These are phyloP conservation scores for Chamaecrista fasciculata DNA, from an alignment of 306 rosid genomes.

Conservation along the genomic window DNA sequence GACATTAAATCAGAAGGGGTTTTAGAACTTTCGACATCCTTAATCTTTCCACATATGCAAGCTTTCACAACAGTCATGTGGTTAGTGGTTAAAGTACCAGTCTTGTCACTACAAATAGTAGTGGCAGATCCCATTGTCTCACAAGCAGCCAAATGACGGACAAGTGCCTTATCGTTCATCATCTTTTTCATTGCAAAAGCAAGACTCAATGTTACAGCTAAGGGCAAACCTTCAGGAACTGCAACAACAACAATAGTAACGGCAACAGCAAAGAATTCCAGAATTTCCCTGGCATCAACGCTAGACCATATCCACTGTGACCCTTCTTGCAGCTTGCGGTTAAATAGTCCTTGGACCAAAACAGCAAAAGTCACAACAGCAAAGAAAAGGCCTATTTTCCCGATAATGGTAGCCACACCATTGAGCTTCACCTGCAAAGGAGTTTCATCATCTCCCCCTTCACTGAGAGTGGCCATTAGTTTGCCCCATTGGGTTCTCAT, in stretches of 20 bases:
- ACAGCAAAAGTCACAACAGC: constrained; percentile 91
- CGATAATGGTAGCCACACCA: constrained; percentile 97
- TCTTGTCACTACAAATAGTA: constrained; percentile 95
- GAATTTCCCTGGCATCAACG: constrained; percentile 74
- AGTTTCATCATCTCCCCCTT: constrained; percentile 99
- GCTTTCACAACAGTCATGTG: constrained; percentile 96
- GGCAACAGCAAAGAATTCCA: constrained; percentile 91
- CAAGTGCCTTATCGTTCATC: constrained; percentile 99
- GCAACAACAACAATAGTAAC: constrained; percentile 98
- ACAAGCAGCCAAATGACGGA: constrained; percentile 94
- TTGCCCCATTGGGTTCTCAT: constrained; percentile 99
- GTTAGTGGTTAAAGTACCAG: constrained; percentile 94
- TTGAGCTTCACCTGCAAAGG: constrained; percentile 99
- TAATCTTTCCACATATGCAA: constrained; percentile 67
- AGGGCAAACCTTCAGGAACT: constrained; percentile 97
- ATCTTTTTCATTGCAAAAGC: constrained; percentile 99
- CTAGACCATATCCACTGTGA: constrained; percentile 83
- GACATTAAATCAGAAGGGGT: constrained; percentile 47
- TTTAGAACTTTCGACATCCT: constrained; percentile 53
- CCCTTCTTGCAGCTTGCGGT: constrained; percentile 76
- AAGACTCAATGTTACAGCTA: constrained; percentile 96
- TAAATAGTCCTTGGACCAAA: constrained; percentile 85
- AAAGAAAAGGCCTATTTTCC: constrained; percentile 91
- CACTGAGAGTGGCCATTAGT: constrained; percentile 90
- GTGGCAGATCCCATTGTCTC: constrained; percentile 99